These are phyloP conservation scores for Cercospora citrullina DNA, from an alignment of 2,329 filamentous ascomycete genomes.

Conservation along the genomic window DNA sequence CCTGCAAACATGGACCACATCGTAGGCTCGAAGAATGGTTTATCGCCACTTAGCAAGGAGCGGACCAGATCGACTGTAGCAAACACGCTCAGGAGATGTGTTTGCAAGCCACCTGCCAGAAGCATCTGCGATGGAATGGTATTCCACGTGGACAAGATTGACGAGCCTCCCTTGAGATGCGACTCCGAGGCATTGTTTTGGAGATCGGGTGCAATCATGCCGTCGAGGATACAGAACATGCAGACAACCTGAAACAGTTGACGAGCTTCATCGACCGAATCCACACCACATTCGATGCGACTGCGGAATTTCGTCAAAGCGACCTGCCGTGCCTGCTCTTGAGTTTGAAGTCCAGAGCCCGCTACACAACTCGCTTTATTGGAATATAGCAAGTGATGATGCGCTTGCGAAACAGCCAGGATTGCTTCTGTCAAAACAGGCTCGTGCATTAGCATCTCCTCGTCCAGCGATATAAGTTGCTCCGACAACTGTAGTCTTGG, in stretches of 20 bases:
- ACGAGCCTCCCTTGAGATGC: constrained; percentile 8
- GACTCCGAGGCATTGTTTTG: constrained; percentile 10
- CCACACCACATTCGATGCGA: constrained; percentile 9
- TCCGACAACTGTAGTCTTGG: constrained; percentile 13
- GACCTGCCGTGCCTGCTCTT: constrained; percentile 10
- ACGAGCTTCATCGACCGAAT: constrained; percentile 1
- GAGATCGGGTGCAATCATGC: constrained; percentile 7
- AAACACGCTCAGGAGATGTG: constrained; percentile 20
- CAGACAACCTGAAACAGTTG: constrained; percentile 9
- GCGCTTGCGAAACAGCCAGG: constrained; percentile 14
- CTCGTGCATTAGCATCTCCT: constrained; percentile 11
- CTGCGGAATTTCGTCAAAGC: constrained; percentile 10
- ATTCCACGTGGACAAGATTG: constrained; percentile 10
- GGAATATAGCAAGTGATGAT: constrained; percentile 7
- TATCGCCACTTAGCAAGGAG: constrained; percentile 12
- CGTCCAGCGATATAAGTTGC: constrained; percentile 11
- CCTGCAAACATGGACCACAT: constrained; percentile 17
- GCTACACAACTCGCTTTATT: neutral
- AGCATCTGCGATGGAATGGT: constrained; percentile 14
- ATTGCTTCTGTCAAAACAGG: constrained; percentile 6
- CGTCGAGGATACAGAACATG: constrained; percentile 16
- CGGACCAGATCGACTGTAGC: constrained; percentile 18
- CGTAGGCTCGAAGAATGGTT: constrained; percentile 17
- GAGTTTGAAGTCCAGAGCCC: neutral
- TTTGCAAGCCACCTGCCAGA: constrained; percentile 12